Percentiles rank a stretch among this genome's conserved stretches.
Evolutionary conservation across 2,329 filamentous ascomycete species (phyloP).

Genomic region (Bertia moriformis): DNA sequence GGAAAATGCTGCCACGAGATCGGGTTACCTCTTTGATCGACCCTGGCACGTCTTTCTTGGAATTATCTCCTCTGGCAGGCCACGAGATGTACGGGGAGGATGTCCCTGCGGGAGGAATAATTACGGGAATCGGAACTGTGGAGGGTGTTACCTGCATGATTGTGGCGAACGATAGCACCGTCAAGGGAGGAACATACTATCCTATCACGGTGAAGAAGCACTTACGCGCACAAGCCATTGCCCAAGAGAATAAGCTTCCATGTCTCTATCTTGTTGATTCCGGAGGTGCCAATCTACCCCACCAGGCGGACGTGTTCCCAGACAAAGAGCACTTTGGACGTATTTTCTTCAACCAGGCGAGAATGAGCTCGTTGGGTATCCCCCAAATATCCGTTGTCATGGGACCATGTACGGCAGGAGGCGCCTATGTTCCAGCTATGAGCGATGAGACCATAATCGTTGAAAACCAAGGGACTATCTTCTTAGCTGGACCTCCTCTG

Average conservation of each 20-base stretch:
- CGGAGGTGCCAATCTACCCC: constrained; percentile 83
- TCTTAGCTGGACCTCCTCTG: constrained; percentile 81
- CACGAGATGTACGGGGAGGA: constrained; percentile 80
- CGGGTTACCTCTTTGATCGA: constrained; percentile 78
- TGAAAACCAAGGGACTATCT: constrained; percentile 89
- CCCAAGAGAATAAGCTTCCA: constrained; percentile 69
- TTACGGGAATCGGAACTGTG: constrained; percentile 80
- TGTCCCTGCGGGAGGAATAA: constrained; percentile 77
- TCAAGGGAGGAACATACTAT: constrained; percentile 95
- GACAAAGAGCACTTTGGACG: constrained; percentile 90
- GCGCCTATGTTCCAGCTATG: constrained; percentile 94
- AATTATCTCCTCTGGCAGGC: constrained; percentile 83
- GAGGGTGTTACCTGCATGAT: constrained; percentile 86
- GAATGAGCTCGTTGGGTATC: constrained; percentile 78
- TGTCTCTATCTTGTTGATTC: constrained; percentile 96
- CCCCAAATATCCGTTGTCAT: constrained; percentile 92
- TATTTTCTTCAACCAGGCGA: constrained; percentile 95
- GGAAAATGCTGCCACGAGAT: constrained; percentile 90
- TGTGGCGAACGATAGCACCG: constrained; percentile 89
- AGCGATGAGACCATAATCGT: constrained; percentile 96
- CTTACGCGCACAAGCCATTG: constrained; percentile 77
- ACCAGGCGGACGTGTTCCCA: constrained; percentile 91
- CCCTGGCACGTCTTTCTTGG: constrained; percentile 76
- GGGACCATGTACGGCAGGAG: constrained; percentile 91
- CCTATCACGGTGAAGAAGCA: constrained; percentile 98